Percentiles rank a stretch among this genome's conserved stretches.
phyloP scores from a whole-genome alignment of 2,329 filamentous ascomycete species.

The Annulohypoxylon truncatum region DNA sequence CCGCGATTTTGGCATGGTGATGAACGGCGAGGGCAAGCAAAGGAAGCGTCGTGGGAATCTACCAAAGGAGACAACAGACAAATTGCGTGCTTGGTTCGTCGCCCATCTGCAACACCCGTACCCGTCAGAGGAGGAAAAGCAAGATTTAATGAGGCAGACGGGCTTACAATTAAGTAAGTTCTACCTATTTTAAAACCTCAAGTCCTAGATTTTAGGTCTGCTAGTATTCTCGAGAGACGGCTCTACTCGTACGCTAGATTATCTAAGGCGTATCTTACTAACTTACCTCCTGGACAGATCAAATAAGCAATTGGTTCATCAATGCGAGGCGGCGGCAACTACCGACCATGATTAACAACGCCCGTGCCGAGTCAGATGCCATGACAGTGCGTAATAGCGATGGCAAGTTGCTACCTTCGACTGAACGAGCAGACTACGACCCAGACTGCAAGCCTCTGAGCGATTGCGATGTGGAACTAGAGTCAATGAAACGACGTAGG shows the following conservation, averaged over 20 bases:
- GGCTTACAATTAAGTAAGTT: constrained; percentile 81
- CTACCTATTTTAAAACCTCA: not conserved
- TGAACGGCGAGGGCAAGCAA: constrained; percentile 61
- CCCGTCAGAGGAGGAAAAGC: constrained; percentile 88
- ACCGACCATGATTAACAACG: constrained; percentile 69
- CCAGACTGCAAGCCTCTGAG: constrained; percentile 56
- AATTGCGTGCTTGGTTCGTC: constrained; percentile 82
- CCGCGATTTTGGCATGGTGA: constrained; percentile 54
- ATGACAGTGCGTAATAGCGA: constrained; percentile 54
- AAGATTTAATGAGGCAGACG: constrained; percentile 80
- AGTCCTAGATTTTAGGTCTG: constrained; percentile 4
- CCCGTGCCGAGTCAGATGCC: constrained; percentile 63
- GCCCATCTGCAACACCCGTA: constrained; percentile 84
- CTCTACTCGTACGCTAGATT: not conserved
- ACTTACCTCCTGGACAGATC: constrained; percentile 58
- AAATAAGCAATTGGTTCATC: constrained; percentile 86
- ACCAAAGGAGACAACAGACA: constrained; percentile 89
- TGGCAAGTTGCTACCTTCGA: constrained; percentile 53
- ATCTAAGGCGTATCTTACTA: constrained; percentile 23
- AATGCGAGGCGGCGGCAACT: constrained; percentile 77
- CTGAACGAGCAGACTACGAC: constrained; percentile 55
- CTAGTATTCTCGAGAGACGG: constrained; percentile 12
- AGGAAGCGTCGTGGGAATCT: constrained; percentile 82
- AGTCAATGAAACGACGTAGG: constrained; percentile 51
- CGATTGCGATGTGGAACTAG: constrained; percentile 59